These are phyloP conservation scores for Phytophthora vignae DNA, from an alignment of 352 stramenopile genomes.

Conservation along the genomic window DNA sequence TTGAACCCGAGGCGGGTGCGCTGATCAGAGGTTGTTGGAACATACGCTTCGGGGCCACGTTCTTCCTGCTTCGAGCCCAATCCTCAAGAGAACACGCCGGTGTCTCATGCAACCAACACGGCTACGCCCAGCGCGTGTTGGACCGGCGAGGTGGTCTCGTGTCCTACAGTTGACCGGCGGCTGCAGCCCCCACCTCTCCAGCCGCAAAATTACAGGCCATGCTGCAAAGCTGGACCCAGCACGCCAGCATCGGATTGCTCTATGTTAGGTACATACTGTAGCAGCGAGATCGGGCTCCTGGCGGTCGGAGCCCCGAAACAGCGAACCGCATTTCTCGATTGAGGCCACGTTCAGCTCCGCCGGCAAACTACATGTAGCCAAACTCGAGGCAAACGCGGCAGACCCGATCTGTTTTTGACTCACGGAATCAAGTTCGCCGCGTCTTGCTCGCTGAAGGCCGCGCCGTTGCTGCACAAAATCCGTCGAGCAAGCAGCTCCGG, in stretches of 20 bases:
- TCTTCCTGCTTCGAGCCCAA: constrained; percentile 27
- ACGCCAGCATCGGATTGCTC: constrained; percentile 1
- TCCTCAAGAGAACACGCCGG: constrained; percentile 23
- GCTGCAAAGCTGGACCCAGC: neutral
- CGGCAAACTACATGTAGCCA: constrained; percentile 4
- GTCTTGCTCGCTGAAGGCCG: neutral
- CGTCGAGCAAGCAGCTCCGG: constrained; percentile 20
- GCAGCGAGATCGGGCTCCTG: neutral
- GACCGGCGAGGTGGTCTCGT: neutral
- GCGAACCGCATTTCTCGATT: constrained; percentile 2
- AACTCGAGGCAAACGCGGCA: constrained; percentile 2
- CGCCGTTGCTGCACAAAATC: constrained; percentile 26
- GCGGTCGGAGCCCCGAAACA: neutral
- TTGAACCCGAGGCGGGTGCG: neutral
- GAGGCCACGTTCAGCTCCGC: neutral
- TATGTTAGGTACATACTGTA: too few species aligned
- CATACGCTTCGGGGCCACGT: constrained; percentile 8
- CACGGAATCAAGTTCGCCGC: constrained; percentile 11
- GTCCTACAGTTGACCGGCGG: neutral
- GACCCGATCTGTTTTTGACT: constrained; percentile 16
- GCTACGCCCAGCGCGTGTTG: constrained; percentile 28
- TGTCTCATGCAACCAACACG: constrained; percentile 33
- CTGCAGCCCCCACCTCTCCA: too few species aligned
- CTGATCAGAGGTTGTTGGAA: neutral
- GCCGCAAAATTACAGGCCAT: neutral